phyloP scores from a whole-genome alignment of 805 yeast genomes.

The Candida montana region DNA sequence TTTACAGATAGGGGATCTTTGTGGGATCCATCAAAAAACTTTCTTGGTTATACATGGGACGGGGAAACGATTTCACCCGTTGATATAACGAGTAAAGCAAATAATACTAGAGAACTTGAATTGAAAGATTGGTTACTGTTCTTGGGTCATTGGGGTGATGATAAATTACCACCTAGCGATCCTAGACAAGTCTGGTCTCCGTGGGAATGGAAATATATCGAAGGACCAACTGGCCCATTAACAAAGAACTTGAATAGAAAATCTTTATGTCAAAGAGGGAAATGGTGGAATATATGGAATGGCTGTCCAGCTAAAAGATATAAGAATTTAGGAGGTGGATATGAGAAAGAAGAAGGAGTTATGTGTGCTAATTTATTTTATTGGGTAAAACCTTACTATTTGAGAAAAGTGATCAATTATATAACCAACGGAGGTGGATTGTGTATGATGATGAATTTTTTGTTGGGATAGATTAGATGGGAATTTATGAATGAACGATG shows the following conservation, averaged over 20 bases:
- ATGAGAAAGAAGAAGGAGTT: constrained; percentile 77
- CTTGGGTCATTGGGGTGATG: constrained; percentile 90
- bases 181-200: constrained; percentile 82
- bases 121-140: constrained; percentile 65
- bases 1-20: constrained; percentile 92
- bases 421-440: constrained; percentile 60
- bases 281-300: constrained; percentile 90
- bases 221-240: constrained; percentile 91
- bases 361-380: constrained; percentile 67
- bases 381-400: constrained; percentile 45
- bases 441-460: constrained; percentile 47
- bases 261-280: constrained; percentile 74
- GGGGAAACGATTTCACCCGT: constrained; percentile 47
- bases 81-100: constrained; percentile 18
- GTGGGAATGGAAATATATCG: constrained; percentile 85
- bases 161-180: constrained; percentile 57
- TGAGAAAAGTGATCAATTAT: constrained; percentile 42
- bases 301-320: constrained; percentile 76
- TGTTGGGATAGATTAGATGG: constrained; percentile 34
- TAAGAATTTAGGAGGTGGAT: constrained; percentile 79
- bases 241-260: constrained; percentile 65
- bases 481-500: no score
- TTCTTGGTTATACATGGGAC: constrained; percentile 74
- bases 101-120: constrained; percentile 22
- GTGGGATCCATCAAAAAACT: constrained; percentile 90